phyloP scores from a whole-genome alignment of 2,329 filamentous ascomycete species.

The Podosphaera fusca region DNA sequence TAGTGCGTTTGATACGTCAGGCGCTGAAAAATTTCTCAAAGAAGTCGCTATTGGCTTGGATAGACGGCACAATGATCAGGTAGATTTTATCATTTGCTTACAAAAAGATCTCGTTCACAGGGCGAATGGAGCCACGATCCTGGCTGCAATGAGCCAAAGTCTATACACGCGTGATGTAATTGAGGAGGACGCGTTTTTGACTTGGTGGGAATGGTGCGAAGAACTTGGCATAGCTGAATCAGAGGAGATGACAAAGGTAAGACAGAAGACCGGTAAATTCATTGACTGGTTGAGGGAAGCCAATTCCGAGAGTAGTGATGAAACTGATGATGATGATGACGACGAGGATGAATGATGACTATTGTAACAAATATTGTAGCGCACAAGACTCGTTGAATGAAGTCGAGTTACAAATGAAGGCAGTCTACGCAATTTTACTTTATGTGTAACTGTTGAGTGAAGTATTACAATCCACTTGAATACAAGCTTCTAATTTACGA shows the following conservation, averaged over 20 bases:
- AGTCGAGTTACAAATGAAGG: too few species aligned
- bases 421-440: too few species aligned
- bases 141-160: slow-evolving; percentile 62
- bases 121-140: slow-evolving; percentile 39
- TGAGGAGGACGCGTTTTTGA: slow-evolving; percentile 69
- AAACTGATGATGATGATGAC: background rate
- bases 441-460: too few species aligned
- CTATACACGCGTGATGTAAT: slow-evolving; percentile 66
- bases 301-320: slow-evolving; percentile 36
- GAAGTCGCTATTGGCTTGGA: slow-evolving; percentile 41
- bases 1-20: slow-evolving; percentile 30
- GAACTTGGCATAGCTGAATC: slow-evolving; percentile 33
- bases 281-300: slow-evolving; percentile 70
- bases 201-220: slow-evolving; percentile 61
- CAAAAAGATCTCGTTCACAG: slow-evolving; percentile 55
- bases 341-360: background rate
- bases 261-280: slow-evolving; percentile 51
- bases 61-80: slow-evolving; percentile 47
- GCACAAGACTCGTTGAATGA: too few species aligned
- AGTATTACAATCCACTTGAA: too few species aligned
- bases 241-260: slow-evolving; percentile 46
- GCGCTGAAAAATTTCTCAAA: slow-evolving; percentile 30
- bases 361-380: too few species aligned
- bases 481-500: too few species aligned
- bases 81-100: slow-evolving; percentile 61